These are phyloP conservation scores for Xylaria sp. DNA, from an alignment of 2,329 filamentous ascomycete species.

Conservation along the genomic window DNA sequence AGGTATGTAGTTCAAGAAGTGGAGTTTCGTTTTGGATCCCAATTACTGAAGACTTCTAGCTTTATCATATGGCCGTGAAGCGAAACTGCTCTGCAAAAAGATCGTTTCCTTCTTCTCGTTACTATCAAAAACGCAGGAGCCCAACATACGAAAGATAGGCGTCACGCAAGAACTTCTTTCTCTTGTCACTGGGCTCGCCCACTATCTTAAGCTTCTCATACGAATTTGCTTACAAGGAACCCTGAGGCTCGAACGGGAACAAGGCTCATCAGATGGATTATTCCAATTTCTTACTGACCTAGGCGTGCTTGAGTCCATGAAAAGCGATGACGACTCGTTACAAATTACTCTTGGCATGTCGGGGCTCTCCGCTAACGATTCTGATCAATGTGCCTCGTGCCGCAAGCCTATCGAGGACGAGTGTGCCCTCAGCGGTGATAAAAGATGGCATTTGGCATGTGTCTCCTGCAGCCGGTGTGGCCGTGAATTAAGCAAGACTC, in stretches of 20 bases:
- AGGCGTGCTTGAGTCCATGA: slow-evolving; percentile 80
- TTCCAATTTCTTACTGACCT: slow-evolving; percentile 86
- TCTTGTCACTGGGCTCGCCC: slow-evolving; percentile 92
- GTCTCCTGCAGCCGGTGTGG: slow-evolving; percentile 76
- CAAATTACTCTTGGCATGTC: slow-evolving; percentile 74
- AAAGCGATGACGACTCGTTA: slow-evolving; percentile 74
- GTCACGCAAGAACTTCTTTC: slow-evolving; percentile 99
- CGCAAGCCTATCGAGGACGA: slow-evolving; percentile 93
- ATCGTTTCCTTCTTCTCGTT: slow-evolving; percentile 98
- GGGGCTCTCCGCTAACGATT: slow-evolving; percentile 76
- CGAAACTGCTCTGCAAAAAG: slow-evolving; percentile 99
- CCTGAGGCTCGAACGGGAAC: slow-evolving; percentile 88
- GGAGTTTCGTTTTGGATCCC: slow-evolving; percentile 6
- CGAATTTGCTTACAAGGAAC: slow-evolving; percentile 95
- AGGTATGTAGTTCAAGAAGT: slow-evolving; percentile 62
- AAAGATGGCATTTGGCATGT: slow-evolving; percentile 86
- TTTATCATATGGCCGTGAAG: slow-evolving; percentile 90
- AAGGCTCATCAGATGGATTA: slow-evolving; percentile 76
- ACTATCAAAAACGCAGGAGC: slow-evolving; percentile 93
- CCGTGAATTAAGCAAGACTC: slow-evolving; percentile 72
- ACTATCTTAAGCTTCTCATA: slow-evolving; percentile 97
- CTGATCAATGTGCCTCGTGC: slow-evolving; percentile 86
- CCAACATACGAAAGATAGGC: slow-evolving; percentile 86
- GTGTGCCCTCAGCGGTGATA: slow-evolving; percentile 78
- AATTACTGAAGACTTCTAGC: slow-evolving; percentile 59